Conservation (phyloP, 257 asterid species). For the Orobanche coerulescens region DNA sequence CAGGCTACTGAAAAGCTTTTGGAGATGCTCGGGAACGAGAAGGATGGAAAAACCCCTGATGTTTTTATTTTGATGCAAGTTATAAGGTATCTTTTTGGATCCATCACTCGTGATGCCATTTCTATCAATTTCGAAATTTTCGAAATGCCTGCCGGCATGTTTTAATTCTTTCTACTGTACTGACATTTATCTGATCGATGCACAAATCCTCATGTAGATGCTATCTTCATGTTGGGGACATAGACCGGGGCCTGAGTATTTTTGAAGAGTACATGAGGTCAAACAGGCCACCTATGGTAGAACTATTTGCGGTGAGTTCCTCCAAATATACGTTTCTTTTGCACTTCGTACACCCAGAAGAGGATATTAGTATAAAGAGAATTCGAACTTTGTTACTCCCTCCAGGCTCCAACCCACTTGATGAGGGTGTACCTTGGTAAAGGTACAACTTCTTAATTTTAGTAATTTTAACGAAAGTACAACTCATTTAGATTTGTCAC, state of each 20-base stretch:
- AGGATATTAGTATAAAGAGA: slow-evolving; percentile 1
- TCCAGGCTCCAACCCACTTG: too few species aligned
- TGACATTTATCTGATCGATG: slow-evolving; percentile 4
- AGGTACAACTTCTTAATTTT: too few species aligned
- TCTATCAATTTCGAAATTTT: background rate
- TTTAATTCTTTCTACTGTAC: background rate
- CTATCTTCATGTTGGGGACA: slow-evolving; percentile 61
- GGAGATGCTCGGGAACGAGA: slow-evolving; percentile 63
- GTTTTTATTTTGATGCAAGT: slow-evolving; percentile 57
- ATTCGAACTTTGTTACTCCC: background rate
- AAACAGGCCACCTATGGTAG: slow-evolving; percentile 44
- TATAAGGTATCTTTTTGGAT: slow-evolving; percentile 53
- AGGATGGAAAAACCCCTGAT: slow-evolving; percentile 65
- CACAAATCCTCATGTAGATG: slow-evolving; percentile 45
- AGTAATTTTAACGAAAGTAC: too few species aligned
- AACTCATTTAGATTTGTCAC: too few species aligned
- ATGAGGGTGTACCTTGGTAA: too few species aligned
- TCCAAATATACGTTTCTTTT: slow-evolving; percentile 6
- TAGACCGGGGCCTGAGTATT: slow-evolving; percentile 59
- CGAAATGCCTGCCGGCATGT: background rate
- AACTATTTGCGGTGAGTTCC: slow-evolving; percentile 62
- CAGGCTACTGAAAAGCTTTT: slow-evolving; percentile 72
- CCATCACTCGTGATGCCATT: background rate
- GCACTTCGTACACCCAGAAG: background rate
- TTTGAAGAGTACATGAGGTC: slow-evolving; percentile 73